Percentiles rank a stretch among this genome's conserved stretches.
Conservation (phyloP, 768 basidiomycete species). For the Suillus occidentalis region DNA sequence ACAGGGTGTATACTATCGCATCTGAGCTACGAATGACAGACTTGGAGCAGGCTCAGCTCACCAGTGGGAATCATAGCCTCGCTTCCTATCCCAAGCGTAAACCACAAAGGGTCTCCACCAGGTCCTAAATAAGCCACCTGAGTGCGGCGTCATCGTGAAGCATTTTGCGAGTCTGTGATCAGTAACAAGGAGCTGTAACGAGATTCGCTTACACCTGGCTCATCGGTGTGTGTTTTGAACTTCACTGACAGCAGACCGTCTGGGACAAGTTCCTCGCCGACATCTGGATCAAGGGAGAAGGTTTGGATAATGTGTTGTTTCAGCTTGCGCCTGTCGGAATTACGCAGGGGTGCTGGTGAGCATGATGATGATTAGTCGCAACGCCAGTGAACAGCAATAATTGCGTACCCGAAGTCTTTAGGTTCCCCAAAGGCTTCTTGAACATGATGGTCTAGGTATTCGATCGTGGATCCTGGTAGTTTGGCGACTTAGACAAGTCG, state of each 20-base stretch:
- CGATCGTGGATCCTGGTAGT: not conserved
- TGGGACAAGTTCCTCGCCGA: conserved; percentile 70
- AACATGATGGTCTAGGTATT: conserved; percentile 49
- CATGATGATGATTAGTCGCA: not conserved
- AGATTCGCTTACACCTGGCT: conserved; percentile 58
- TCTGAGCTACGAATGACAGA: not conserved
- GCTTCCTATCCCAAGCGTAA: conserved; percentile 65
- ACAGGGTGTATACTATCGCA: conserved; percentile 67
- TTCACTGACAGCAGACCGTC: conserved; percentile 70
- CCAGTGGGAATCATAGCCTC: conserved; percentile 74
- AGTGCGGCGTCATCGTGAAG: not conserved
- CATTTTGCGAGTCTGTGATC: conserved; percentile 8
- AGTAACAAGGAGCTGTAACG: not conserved
- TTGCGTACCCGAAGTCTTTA: conserved; percentile 61
- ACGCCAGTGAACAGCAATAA: not conserved
- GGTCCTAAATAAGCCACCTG: conserved; percentile 65
- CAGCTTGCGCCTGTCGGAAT: conserved; percentile 73
- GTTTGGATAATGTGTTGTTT: conserved; percentile 54
- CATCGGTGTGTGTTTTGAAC: conserved; percentile 61
- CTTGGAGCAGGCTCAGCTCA: conserved; percentile 17
- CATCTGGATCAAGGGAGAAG: conserved; percentile 52
- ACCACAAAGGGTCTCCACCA: conserved; percentile 78
- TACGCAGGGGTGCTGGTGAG: conserved; percentile 57
- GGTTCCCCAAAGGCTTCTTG: conserved; percentile 69
- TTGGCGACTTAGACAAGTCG: not conserved